Evolutionary conservation across 2,329 filamentous ascomycete genomes (phyloP), one percentile per base, ranked within the genome.

Genomic region (Ascochyta lentis): DNA sequence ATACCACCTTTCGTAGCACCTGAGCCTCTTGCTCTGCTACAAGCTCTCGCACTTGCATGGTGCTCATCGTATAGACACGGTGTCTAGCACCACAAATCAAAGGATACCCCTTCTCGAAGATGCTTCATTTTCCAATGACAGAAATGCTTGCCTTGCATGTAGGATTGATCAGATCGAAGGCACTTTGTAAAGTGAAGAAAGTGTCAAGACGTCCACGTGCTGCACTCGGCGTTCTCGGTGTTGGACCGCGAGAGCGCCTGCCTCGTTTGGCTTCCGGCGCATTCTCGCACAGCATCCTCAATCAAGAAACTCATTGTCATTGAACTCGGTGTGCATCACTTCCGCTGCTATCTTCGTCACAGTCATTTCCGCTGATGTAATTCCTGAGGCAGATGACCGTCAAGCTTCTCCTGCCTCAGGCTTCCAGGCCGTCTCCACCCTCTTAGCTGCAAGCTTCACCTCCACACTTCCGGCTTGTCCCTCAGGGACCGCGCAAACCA

Each of bases 371-470:
- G 59, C 47, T 69, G 60, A 64, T 66, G 64, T 66, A 61, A 58
- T 56, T 54, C 34, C 50, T 52, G 54, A 56, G 53, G 63, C 71
- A 73, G 66, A 68, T 74, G 70, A 72, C 70, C 64, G 40, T 62
- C 60, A 64, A 50, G 64, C 41, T 54, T 44, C 59, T 63, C 53
- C 55, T 63, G 60, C 63, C 64, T 70, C 58, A 66, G 44, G 42
- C 48, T 34, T 49, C 56, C 44, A 59, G 62, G 67, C 59, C 37
- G 52, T 50, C 42, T 46, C 47, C 42, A 46, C 54, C 58, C 65
- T 60, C 50, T 61, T 35, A 63, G 49, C 55, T 58, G 58, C 44
- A 44, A 64, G 52, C 59, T 55, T 27, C 27, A 48, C 29, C 38
- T 45, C 50, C 43, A 53, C 54, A 19, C 46, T 58, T 63, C 71